Conservation (phyloP, 352 stramenopile genomes). For the Phytophthora niederhauseri region DNA sequence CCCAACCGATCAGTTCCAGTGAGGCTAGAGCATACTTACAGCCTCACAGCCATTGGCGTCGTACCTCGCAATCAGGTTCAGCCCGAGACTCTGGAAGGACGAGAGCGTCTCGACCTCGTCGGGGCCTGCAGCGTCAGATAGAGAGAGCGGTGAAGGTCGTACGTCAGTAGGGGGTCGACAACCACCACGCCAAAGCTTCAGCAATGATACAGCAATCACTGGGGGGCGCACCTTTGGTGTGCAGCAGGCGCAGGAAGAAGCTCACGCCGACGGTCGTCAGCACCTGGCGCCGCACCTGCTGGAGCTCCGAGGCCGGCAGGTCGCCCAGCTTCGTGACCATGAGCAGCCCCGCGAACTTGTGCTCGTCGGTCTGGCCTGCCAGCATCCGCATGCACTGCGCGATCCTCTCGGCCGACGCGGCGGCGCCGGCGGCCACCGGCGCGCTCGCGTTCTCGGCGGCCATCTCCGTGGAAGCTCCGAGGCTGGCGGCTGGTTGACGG, state of each 20-base stretch:
- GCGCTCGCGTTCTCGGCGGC: constrained; percentile 14
- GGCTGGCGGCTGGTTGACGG: constrained; percentile 11
- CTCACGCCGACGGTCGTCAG: constrained; percentile 62
- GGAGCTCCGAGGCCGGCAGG: constrained; percentile 47
- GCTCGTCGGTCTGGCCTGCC: constrained; percentile 72
- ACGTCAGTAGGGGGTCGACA: background rate
- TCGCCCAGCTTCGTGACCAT: constrained; percentile 86
- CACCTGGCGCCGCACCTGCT: constrained; percentile 62
- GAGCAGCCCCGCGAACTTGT: constrained; percentile 88
- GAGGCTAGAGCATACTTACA: background rate
- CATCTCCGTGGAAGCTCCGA: constrained; percentile 20
- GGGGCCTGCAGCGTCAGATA: constrained; percentile 38
- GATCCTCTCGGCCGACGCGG: constrained; percentile 32
- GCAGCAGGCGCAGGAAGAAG: constrained; percentile 84
- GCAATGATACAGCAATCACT: background rate
- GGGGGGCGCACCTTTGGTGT: constrained; percentile 59
- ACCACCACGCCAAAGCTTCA: background rate
- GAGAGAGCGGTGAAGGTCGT: background rate
- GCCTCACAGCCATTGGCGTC: background rate
- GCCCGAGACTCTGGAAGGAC: constrained; percentile 74
- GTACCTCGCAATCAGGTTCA: constrained; percentile 87
- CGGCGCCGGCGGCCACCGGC: constrained; percentile 1
- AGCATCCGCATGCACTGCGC: constrained; percentile 78
- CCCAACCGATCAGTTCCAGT: background rate
- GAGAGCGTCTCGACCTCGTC: constrained; percentile 58